Evolutionary conservation across 768 basidiomycete genomes (phyloP), one percentile per base, ranked within the genome.

Genomic region (Filobasidium floriforme): DNA sequence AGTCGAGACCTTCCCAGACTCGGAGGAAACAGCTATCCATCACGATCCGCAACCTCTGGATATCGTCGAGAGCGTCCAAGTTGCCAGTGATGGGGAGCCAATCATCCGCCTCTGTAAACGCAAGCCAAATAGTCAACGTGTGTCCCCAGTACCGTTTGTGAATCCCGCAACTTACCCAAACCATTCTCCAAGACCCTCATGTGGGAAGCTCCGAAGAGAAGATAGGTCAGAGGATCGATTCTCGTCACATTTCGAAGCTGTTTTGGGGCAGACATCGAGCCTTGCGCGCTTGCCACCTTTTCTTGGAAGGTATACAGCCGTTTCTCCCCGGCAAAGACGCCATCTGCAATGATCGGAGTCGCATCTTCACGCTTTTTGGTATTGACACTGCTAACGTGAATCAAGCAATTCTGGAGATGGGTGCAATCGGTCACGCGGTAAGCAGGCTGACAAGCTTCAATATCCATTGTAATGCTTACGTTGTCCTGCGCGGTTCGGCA

Each of bases 331-430:
- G 78, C 76, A 75, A 71, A 71, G 19, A 70, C 67, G 19, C 68
- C 67, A 6, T 70, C 66, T 19, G 67, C 59, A 68, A 73, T 68
- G 46, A 69, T 80, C 69, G 68, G 75, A 41, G 73, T 75, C 51
- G 66, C 80, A 70, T 71, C 70, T 51, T 82, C 82, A 60, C 83
- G 82, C 74, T 85, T 88, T 61, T 85, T 84, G 68, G 87, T 81
- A 72, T 94, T 94, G 63, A 94, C 90, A 69, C 90, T 92, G 5
- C 87, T 86, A 0, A 89, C 87, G 72, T 93, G 91, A 63, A 94
- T 89, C 66, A 89, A 41, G 43, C 63, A 65, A 15, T 44, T 40
- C 62, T 63, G 28, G n/a, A 28, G 26, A n/a, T 18, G 41, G 60
- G 40, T 7, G 46, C 46, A 12, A 19, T 24, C n/a, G 12, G 46